A percentile compares a stretch with the other conserved stretches of the same genome.
These are phyloP conservation scores for Chaetomium sp. DNA, from an alignment of 2,329 filamentous ascomycete genomes.

Conservation along the genomic window DNA sequence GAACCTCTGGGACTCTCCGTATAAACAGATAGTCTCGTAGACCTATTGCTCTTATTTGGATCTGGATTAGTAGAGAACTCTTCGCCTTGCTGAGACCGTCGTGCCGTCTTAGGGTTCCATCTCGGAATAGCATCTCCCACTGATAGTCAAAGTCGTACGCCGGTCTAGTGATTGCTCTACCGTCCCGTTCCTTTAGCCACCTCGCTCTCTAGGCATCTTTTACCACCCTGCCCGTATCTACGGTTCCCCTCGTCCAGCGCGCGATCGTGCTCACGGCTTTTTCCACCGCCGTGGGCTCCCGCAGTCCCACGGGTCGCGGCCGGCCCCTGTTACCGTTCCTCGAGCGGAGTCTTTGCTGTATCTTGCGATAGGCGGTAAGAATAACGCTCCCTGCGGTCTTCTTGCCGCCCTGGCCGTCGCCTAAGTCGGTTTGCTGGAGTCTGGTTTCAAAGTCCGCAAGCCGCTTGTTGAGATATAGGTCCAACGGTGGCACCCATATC, in stretches of 20 bases:
- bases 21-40: slow-evolving; percentile 1
- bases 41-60: no score
- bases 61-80: no score
- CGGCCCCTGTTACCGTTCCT: neutral
- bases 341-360: no score
- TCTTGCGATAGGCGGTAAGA: no score
- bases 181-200: neutral
- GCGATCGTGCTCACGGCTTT: neutral
- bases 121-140: neutral
- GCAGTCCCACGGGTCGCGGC: no score
- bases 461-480: slow-evolving; percentile 20
- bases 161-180: neutral
- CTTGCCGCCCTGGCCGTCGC: neutral
- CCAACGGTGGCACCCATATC: slow-evolving; percentile 5
- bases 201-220: neutral
- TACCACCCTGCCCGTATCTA: neutral
- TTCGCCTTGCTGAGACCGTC: no score
- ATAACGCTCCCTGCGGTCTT: neutral
- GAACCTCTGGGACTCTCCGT: neutral
- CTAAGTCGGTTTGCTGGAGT: neutral
- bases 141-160: neutral
- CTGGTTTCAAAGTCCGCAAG: slow-evolving; percentile 16
- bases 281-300: neutral
- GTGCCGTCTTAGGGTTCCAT: no score
- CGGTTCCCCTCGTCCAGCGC: neutral